phyloP scores from a whole-genome alignment of 352 stramenopile species.

The Achlya hypogyna region DNA sequence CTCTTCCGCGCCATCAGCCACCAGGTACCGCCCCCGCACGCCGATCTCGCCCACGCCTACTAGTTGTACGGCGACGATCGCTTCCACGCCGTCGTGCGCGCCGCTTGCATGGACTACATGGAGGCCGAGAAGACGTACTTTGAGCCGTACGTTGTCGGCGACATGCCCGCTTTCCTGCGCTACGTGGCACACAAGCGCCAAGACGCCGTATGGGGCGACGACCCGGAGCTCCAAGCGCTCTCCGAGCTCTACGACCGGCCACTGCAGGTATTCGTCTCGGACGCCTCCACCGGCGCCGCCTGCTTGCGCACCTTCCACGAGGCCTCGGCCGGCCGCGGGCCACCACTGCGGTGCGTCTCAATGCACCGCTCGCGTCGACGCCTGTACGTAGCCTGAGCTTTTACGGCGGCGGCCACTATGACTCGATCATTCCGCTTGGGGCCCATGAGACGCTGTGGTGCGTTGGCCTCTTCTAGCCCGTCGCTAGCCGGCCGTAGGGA shows the following conservation, averaged over 20 bases:
- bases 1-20: slow-evolving; percentile 94
- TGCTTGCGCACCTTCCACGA: slow-evolving; percentile 87
- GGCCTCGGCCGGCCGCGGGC: slow-evolving; percentile 35
- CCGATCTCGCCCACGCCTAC: not conserved
- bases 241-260: slow-evolving; percentile 90
- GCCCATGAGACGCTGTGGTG: not conserved
- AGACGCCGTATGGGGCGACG: slow-evolving; percentile 90
- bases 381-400: slow-evolving; percentile 64
- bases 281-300: slow-evolving; percentile 48
- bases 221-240: slow-evolving; percentile 91
- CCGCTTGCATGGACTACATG: slow-evolving; percentile 94
- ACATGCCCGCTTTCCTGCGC: slow-evolving; percentile 74
- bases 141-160: slow-evolving; percentile 84
- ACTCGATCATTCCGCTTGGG: slow-evolving; percentile 62
- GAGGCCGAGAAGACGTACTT: slow-evolving; percentile 88
- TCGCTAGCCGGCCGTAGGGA: slow-evolving; percentile 28
- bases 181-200: slow-evolving; percentile 89
- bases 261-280: slow-evolving; percentile 86
- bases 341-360: slow-evolving; percentile 48
- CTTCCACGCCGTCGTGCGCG: slow-evolving; percentile 86
- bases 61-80: slow-evolving; percentile 88
- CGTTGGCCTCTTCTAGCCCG: not conserved
- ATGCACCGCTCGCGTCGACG: not conserved
- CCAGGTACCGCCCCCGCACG: slow-evolving; percentile 33
- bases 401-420: slow-evolving; percentile 88